phyloP scores from a whole-genome alignment of 2,329 filamentous ascomycete species.

The Epichloe baconii region DNA sequence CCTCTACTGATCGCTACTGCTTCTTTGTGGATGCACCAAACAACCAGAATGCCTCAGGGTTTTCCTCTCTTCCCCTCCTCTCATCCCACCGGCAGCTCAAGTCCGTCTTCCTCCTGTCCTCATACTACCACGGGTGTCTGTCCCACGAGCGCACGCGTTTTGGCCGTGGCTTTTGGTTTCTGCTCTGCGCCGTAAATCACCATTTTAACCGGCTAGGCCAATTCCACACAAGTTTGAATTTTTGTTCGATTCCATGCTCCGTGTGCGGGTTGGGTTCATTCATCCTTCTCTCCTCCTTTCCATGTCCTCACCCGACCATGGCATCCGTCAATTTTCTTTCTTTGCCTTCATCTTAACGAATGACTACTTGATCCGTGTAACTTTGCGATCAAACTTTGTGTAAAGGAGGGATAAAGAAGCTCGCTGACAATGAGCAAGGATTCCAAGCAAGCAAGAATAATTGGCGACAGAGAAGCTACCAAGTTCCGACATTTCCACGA shows the following conservation, averaged over 20 bases:
- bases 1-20: not conserved
- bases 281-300: not conserved
- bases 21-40: not conserved
- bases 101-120: too few relatives aligned
- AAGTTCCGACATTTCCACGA: constrained; percentile 1
- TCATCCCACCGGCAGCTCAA: not conserved
- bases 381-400: not conserved
- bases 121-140: too few relatives aligned
- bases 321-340: too few relatives aligned
- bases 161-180: not conserved
- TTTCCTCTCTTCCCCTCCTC: too few relatives aligned
- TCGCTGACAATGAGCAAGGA: not conserved
- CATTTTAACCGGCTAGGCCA: not conserved
- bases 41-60: not conserved
- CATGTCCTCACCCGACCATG: too few relatives aligned
- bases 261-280: not conserved
- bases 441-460: not conserved
- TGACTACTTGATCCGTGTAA: too few relatives aligned
- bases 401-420: not conserved
- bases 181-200: not conserved
- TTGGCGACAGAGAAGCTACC: not conserved
- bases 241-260: too few relatives aligned
- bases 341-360: too few relatives aligned
- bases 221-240: too few relatives aligned
- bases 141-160: too few relatives aligned